Evolutionary conservation across 2,329 filamentous ascomycete genomes (phyloP).

Genomic region (Cladosporium sp.): DNA sequence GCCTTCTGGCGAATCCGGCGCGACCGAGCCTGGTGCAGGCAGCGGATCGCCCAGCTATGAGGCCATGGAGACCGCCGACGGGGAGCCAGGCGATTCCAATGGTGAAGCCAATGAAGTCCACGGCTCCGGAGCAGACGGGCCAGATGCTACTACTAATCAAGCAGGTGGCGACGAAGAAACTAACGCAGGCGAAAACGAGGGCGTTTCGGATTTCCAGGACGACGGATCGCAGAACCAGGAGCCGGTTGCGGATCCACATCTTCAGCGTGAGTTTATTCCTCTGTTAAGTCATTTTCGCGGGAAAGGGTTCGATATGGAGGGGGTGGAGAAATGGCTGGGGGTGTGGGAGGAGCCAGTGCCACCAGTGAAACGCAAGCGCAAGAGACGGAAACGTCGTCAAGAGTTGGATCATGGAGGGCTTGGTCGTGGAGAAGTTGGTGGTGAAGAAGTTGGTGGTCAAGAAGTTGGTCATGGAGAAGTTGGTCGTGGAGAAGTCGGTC

Average conservation of each 20-base stretch:
- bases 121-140: constrained; percentile 17
- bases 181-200: constrained; percentile 18
- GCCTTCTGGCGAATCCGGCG: constrained; percentile 15
- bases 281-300: too few species aligned
- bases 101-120: constrained; percentile 11
- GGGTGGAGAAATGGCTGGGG: too few species aligned
- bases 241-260: neutral
- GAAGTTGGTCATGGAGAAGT: too few species aligned
- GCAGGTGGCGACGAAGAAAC: constrained; percentile 29
- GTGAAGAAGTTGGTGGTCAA: too few species aligned
- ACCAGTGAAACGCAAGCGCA: too few species aligned
- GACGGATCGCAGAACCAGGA: constrained; percentile 15
- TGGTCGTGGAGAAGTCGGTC: too few species aligned
- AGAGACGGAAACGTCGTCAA: too few species aligned
- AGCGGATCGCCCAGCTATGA: constrained; percentile 29
- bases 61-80: constrained; percentile 20
- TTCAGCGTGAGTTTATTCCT: neutral
- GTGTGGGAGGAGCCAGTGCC: too few species aligned
- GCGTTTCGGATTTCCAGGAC: constrained; percentile 1
- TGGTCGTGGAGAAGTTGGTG: too few species aligned
- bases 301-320: too few species aligned
- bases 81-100: constrained; percentile 12
- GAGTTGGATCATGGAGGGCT: too few species aligned
- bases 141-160: constrained; percentile 31
- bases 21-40: constrained; percentile 15